A percentile compares a stretch with the other conserved stretches of the same genome.
Evolutionary conservation across 2,329 filamentous ascomycete genomes (phyloP).

Genomic region (Talaromyces verruculosus): DNA sequence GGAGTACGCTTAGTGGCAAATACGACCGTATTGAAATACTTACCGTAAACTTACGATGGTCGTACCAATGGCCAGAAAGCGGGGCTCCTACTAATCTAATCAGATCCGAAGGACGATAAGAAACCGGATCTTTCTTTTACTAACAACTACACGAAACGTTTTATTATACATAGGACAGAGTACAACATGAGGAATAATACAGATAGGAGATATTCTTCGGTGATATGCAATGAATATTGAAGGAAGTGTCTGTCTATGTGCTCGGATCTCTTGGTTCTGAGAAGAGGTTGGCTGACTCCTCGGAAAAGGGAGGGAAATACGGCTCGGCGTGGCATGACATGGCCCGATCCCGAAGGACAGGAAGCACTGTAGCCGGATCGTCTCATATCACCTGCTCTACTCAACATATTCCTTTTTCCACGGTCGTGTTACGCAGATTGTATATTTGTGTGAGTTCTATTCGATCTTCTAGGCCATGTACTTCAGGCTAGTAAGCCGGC

Average conservation of each 20-base stretch:
- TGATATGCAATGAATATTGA: not conserved
- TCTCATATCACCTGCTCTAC: not conserved
- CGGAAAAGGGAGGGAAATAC: not conserved
- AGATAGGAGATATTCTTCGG: not conserved
- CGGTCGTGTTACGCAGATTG: not conserved
- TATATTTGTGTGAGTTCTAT: not conserved
- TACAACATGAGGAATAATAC: not conserved
- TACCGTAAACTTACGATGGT: not conserved
- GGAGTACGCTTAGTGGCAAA: not conserved
- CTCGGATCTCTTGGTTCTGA: not conserved
- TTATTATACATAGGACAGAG: not conserved
- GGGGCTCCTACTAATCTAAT: conserved; percentile 3
- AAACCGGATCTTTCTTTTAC: not conserved
- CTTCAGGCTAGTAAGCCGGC: not conserved
- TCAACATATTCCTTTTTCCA: not conserved
- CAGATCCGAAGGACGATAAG: conserved; percentile 14
- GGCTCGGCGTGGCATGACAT: not conserved
- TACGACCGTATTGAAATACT: not conserved
- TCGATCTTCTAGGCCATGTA: not conserved
- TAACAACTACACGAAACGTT: not conserved
- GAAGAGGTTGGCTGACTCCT: not conserved
- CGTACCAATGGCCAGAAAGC: not conserved
- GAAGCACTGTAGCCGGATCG: not conserved
- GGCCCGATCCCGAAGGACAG: not conserved
- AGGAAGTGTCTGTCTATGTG: not conserved